Percentiles rank a stretch among this genome's conserved stretches.
Evolutionary conservation across 139 green algal species (phyloP).

Genomic region (Medakamo hakoo): DNA sequence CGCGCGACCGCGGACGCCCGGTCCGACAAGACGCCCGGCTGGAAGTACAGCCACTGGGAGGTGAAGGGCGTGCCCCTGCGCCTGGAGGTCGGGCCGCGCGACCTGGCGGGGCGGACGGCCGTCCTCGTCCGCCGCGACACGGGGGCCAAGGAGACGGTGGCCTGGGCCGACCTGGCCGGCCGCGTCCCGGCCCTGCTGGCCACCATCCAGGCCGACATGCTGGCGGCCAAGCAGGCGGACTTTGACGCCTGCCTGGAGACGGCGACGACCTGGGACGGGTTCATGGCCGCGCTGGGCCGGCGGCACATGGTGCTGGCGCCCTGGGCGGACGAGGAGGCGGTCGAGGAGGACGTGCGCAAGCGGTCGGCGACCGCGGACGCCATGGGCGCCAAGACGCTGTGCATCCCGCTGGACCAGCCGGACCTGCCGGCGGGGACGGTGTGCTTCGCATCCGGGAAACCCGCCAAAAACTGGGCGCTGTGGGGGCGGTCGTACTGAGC

Average conservation of each 20-base stretch:
- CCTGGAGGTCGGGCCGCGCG: slow-evolving; percentile 82
- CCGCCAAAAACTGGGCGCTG: slow-evolving; percentile 89
- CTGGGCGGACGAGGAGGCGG: slow-evolving; percentile 68
- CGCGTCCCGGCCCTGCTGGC: slow-evolving; percentile 26
- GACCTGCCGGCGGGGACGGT: slow-evolving; percentile 63
- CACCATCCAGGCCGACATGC: slow-evolving; percentile 54
- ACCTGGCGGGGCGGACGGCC: slow-evolving; percentile 68
- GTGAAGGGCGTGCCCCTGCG: slow-evolving; percentile 85
- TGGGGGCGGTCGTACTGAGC: slow-evolving; percentile 85
- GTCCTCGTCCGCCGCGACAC: slow-evolving; percentile 83
- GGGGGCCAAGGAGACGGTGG: slow-evolving; percentile 66
- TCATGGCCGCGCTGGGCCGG: slow-evolving; percentile 74
- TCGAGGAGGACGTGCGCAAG: slow-evolving; percentile 88
- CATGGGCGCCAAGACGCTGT: slow-evolving; percentile 92
- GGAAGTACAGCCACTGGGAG: slow-evolving; percentile 99
- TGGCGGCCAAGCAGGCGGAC: slow-evolving; percentile 28
- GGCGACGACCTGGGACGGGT: slow-evolving; percentile 76
- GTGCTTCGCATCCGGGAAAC: slow-evolving; percentile 87
- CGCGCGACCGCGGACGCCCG: slow-evolving; percentile 59
- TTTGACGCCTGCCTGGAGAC: slow-evolving; percentile 44
- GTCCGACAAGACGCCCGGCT: slow-evolving; percentile 91
- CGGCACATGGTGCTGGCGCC: slow-evolving; percentile 87
- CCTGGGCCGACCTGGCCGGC: slow-evolving; percentile 51
- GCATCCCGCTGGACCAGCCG: slow-evolving; percentile 80
- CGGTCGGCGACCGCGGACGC: slow-evolving; percentile 49